Evolutionary conservation across 768 basidiomycete genomes (phyloP).

Genomic region (Tulasnella sp.): DNA sequence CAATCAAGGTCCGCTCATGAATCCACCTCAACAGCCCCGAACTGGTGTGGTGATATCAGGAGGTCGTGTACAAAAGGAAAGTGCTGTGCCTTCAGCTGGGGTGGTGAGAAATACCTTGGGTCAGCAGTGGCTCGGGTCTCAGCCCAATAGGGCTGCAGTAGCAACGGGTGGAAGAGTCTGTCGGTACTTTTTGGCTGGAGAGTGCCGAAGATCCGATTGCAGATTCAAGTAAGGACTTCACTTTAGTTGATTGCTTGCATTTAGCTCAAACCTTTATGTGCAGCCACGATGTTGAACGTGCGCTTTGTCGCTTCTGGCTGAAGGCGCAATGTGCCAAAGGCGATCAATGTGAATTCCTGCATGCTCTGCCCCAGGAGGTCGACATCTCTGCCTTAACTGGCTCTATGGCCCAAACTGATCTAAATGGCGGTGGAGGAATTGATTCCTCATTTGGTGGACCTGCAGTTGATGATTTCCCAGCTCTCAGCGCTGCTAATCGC

Average conservation of each 20-base stretch:
- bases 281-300: conserved; percentile 90
- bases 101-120: neutral
- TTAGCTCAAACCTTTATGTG: conserved; percentile 16
- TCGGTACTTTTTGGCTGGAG: conserved; percentile 91
- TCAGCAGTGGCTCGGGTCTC: conserved; percentile 16
- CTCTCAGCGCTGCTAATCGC: conserved; percentile 30
- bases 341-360: conserved; percentile 90
- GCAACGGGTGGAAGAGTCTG: conserved; percentile 51
- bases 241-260: neutral
- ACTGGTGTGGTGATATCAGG: conserved; percentile 49
- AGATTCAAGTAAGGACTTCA: conserved; percentile 69
- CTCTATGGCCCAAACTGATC: conserved; percentile 52
- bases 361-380: conserved; percentile 76
- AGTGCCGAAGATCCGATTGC: conserved; percentile 91
- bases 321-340: conserved; percentile 95
- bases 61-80: too few species aligned
- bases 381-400: conserved; percentile 59
- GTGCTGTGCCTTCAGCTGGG: conserved; percentile 2
- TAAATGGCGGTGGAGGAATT: conserved; percentile 28
- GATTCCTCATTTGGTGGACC: conserved; percentile 10
- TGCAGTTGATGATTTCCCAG: conserved; percentile 58
- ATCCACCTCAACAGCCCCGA: conserved; percentile 29
- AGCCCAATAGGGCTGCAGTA: conserved; percentile 7
- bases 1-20: conserved; percentile 32
- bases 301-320: conserved; percentile 94